Evolutionary conservation across 2,329 filamentous ascomycete species (phyloP), one percentile per base, ranked within the genome.

Genomic region (Pestalotiopsis sp.): DNA sequence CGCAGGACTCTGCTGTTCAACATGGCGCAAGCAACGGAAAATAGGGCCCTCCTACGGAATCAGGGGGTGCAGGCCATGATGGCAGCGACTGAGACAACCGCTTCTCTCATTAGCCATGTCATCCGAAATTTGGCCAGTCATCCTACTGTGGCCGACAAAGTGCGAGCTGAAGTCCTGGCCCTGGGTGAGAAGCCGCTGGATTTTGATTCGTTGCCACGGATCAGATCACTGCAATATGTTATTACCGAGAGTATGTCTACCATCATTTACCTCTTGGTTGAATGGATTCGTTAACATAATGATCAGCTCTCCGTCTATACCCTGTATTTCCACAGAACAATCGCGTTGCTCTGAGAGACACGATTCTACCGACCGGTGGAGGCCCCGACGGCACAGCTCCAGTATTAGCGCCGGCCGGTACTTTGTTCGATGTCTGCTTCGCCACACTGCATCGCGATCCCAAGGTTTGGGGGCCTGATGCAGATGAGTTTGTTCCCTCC

Each of bases 1-100:
- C 12, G 57, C 3, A 23, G 57, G 2, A 59, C 57, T 31, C 4
- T 59, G 23, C 23, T 59, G 1, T 31, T 59, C 57, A 59, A 31
- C 4, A 59, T 59, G 57, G 57, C 57, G 3, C 57, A 59, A 31
- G 57, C 57, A 2, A 59, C 57, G 57, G 20, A n/a, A 3, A 4
- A 59, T 27, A 59, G 4, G 36, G 31, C 60, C 49, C 58, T 73
- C 69, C 67, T 73, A 65, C 69, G 70, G 59, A 70, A 73, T 69
- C 71, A 73, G 58, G 67, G 66, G 64, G 69, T 73, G 67, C 71
- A 73, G 66, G 70, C 71, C 66, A 69, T 72, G 71, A 72, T 72
- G 70, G 71, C 71, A 70, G 66, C 71, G 62, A 72, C 69, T 12
- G 71, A 71, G 65, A 72, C 70, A 61, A 72, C 71, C 25, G 71